Evolutionary conservation across 495 filamentous ascomycete species (phyloP), one percentile per base, ranked within the genome.

Genomic region (Penicillium coffeae): DNA sequence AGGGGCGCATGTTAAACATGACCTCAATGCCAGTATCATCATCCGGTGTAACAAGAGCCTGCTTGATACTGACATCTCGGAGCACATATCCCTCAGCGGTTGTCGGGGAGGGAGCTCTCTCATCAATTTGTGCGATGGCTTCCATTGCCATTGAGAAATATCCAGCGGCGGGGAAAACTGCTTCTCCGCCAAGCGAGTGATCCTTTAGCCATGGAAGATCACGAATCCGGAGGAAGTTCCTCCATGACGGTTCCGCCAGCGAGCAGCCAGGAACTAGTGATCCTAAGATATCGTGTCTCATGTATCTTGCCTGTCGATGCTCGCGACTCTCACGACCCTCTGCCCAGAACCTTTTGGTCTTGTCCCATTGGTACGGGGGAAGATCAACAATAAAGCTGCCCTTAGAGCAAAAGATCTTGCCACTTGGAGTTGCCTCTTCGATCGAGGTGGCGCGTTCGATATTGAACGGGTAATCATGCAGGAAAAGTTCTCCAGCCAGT

Each of bases 41-140:
- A 10, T 38, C 40, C 20, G 15, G 32, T 13, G 42, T 8, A 12
- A 50, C 47, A 36, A 50, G 40, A 6, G 33, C 47, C 3, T 39
- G 27, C 9, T 34, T 50, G 33, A 75, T 44, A 3, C 30, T 25
- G 2, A 73, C 34, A 4, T 52, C 16, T 2, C 62, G 58, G 1
- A 74, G 7, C 2, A 49, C 58, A 38, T 59, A 66, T 14, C 52
- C 66, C 15, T 59, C 56, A 10, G 62, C 52, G n/a, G 69, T 32
- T 4, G 25, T 30, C 25, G 25, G 25, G 5, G 25, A 10, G 25
- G 25, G 25, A 4, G 4, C 25, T 30, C 25, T 30, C 59, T 65
- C 40, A 55, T 72, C 69, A 34, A 73, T 46, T 38, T 78, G 78
- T 0, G 62, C 46, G 2, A 60, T 62, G 21, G 38, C 38, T n/a